Base-by-base conservation (phyloP, 116 monocot genomes). In the Zostera marina region DNA sequence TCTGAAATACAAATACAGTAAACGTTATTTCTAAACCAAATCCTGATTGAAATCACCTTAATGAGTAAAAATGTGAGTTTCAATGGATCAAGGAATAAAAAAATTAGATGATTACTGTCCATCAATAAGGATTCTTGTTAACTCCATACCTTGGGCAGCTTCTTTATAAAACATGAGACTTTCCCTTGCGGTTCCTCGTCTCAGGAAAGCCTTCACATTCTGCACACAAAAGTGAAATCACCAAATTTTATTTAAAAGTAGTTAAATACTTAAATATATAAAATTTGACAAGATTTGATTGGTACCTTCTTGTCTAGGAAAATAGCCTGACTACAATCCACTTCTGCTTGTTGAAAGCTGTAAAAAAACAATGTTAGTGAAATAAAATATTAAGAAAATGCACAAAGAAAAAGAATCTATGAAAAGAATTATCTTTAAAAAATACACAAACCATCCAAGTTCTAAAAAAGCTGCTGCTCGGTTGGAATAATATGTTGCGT, bases 201-300 rank as follows among this genome's bases (percentile, higher is more conserved):
- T 79, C 41, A 96, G 64, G 73, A 82, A 96, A 56, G 89, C 96
- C 66, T 96, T 89, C 11, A 96, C 89, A 83, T 85, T 96, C 96
- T 96, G 68, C 2, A 48, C 11, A 63, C 23, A 15, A 21, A 44
- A 32, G 17, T 39, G n/a, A 32, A 19, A 13, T 15, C 25, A 32
- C 15, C 15, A 19, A 51, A 51, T 51, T 51, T 16, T 51, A 20
- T 8, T 21, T 32, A 32, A 32, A 32, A 32, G 32, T 32, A 32
- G 2, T 32, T 32, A 32, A 32, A 32, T 32, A 32, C 2, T 3
- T 32, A 32, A 0, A 32, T 32, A 32, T 32, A 32, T 32, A 32
- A 0, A 51, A 7, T 19, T 51, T 21, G 20, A 51, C 53, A 1
- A 51, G 16, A 54, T 12, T 10, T n/a, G 11, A 25, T 6, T 19